Conservation (phyloP, 2,329 filamentous ascomycete genomes). For the Venturia effusa region DNA sequence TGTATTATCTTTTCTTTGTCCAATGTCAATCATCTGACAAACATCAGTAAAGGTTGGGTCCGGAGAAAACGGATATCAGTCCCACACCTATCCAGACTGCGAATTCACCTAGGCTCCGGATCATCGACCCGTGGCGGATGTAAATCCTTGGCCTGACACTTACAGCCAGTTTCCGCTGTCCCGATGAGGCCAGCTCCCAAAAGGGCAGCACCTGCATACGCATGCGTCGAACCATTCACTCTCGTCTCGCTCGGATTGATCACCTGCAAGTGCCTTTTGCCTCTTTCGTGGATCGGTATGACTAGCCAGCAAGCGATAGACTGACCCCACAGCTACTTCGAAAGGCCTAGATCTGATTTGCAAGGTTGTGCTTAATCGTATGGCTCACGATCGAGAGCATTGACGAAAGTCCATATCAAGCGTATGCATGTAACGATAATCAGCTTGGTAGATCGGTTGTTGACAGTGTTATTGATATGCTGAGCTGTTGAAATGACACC, state of each 20-base stretch:
- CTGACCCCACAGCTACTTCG: not conserved
- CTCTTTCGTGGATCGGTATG: not conserved
- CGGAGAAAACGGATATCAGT: not conserved
- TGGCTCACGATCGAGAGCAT: not conserved
- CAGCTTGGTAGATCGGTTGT: not conserved
- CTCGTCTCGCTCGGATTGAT: not conserved
- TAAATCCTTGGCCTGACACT: not conserved
- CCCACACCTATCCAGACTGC: not conserved
- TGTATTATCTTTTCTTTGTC: not conserved
- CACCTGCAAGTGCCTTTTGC: not conserved
- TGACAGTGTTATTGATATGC: not conserved
- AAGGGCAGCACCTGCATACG: not conserved
- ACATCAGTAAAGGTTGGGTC: not conserved
- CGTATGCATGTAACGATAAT: not conserved
- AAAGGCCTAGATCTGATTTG: not conserved
- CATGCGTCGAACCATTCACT: not conserved
- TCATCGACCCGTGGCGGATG: not conserved
- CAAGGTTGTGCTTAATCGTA: not conserved
- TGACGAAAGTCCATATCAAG: not conserved
- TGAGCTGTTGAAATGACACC: not conserved
- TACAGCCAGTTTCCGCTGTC: not conserved
- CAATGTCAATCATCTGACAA: not conserved
- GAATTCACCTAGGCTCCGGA: not conserved
- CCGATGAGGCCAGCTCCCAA: not conserved
- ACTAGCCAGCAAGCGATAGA: not conserved